Evolutionary conservation across 306 rosid species (phyloP), one percentile per base, ranked within the genome.

Genomic region (Luffa acutangula): DNA sequence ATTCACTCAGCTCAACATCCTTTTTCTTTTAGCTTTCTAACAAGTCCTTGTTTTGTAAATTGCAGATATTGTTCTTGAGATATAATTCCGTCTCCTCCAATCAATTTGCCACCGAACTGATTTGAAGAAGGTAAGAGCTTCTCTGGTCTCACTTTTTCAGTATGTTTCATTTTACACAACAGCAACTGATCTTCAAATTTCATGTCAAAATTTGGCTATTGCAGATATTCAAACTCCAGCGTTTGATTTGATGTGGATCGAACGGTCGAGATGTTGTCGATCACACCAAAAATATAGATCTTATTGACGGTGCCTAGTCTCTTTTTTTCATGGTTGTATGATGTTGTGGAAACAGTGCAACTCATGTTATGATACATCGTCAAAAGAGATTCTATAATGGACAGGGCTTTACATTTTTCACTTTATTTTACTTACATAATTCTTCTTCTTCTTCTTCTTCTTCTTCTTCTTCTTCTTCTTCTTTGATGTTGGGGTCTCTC

Each of bases 61-160:
- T 87, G 87, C 97, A 95, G 98, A 91, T 87, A 95, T 95, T 85
- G 98, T 95, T 72, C 95, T 95, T 42, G 98, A 95, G 91, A 95
- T 95, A 80, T 95, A 86, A 88, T 78, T 75, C 58, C 53, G 18
- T 53, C 78, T 62, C 80, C 25, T 53, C 31, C 14, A 48, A 57
- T 56, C 79, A 78, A 73, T 51, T 54, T 5, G 17, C 63, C 42
- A 75, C 34, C 46, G 17, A 74, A 49, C 78, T 52, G 33, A 74
- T 52, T 74, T 51, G 63, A 75, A 74, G 17, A 74, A 75, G 63
- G 78, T 75, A 75, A 73, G 9, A 25, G 7, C 46, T 74, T 8
- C 43, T 3, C n/a, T 74, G 13, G 1, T 36, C 21, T 64, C 72
- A 36, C n/a, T 69, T 34, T 15, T 17, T 8, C 31, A 9, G 11